Percentiles rank a stretch among this genome's conserved stretches.
Evolutionary conservation across 495 filamentous ascomycete species (phyloP).

Genomic region (Aspergillus cavernicola): DNA sequence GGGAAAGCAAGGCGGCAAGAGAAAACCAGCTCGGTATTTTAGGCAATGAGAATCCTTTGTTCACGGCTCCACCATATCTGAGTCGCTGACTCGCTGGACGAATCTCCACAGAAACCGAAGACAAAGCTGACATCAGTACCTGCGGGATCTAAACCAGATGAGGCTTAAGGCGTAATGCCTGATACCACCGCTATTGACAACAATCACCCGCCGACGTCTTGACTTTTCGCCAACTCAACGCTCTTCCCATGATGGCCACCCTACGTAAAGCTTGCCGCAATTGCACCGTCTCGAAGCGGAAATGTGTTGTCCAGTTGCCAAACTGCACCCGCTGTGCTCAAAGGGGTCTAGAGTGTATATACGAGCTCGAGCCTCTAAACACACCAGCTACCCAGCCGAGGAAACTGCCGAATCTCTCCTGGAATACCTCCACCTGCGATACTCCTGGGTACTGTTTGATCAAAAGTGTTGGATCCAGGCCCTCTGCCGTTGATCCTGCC

Average conservation of each 20-base stretch:
- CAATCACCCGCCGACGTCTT: too few relatives aligned
- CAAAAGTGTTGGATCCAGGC: background rate
- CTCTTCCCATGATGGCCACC: background rate
- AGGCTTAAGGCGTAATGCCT: too few relatives aligned
- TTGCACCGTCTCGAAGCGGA: background rate
- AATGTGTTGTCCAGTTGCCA: constrained; percentile 1
- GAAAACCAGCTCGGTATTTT: too few relatives aligned
- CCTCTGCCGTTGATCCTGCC: background rate
- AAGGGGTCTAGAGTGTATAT: background rate
- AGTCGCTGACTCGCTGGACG: too few relatives aligned
- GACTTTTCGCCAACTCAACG: too few relatives aligned
- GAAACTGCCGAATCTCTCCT: background rate
- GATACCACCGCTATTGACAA: too few relatives aligned
- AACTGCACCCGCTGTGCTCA: constrained; percentile 5
- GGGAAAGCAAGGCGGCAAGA: too few relatives aligned
- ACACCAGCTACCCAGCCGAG: background rate
- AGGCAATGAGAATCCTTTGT: too few relatives aligned
- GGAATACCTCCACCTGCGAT: background rate
- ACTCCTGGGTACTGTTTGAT: constrained; percentile 3
- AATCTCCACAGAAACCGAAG: too few relatives aligned
- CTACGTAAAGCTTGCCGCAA: constrained; percentile 7
- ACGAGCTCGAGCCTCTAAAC: constrained; percentile 6
- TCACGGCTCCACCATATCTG: too few relatives aligned
- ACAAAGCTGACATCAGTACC: too few relatives aligned
- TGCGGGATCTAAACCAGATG: too few relatives aligned